Conservation (phyloP, 495 filamentous ascomycete species). For the Hypoxylon perforatum region DNA sequence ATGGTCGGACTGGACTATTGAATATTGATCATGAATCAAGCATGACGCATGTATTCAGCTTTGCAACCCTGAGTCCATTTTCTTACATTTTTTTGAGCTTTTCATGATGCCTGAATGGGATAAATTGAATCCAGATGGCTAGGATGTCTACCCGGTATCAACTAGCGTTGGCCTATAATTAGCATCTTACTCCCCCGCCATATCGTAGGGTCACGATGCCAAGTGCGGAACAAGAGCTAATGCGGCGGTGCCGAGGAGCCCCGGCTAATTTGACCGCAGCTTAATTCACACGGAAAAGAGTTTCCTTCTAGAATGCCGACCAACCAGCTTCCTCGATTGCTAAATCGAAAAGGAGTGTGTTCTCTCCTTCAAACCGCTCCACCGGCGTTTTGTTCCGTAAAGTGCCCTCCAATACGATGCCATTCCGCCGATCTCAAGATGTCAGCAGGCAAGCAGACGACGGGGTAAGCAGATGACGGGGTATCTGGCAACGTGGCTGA, state of each 20-base stretch:
- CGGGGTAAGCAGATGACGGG: slow-evolving; percentile 11
- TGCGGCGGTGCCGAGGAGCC: slow-evolving; percentile 20
- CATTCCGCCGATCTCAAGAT: slow-evolving; percentile 22
- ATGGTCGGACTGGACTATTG: neutral
- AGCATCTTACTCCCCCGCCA: slow-evolving; percentile 20
- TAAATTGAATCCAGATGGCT: slow-evolving; percentile 6
- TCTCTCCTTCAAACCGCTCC: neutral
- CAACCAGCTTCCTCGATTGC: slow-evolving; percentile 8
- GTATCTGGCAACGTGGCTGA: slow-evolving; percentile 19
- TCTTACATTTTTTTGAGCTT: neutral
- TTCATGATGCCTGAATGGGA: slow-evolving; percentile 7
- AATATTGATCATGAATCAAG: too few relatives aligned
- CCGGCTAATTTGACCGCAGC: slow-evolving; percentile 36
- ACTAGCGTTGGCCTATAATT: slow-evolving; percentile 16
- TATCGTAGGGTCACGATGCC: slow-evolving; percentile 23
- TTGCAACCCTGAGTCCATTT: too few relatives aligned
- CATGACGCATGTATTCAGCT: too few relatives aligned
- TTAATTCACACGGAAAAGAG: slow-evolving; percentile 6
- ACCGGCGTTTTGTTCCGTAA: neutral
- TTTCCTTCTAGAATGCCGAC: slow-evolving; percentile 23
- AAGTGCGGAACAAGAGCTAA: slow-evolving; percentile 30
- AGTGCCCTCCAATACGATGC: slow-evolving; percentile 10
- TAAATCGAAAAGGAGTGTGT: neutral
- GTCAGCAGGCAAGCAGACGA: slow-evolving; percentile 28
- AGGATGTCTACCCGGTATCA: neutral